Evolutionary conservation across 2,329 filamentous ascomycete genomes (phyloP), one percentile per base, ranked within the genome.

Genomic region (Scedosporium apiospermum): DNA sequence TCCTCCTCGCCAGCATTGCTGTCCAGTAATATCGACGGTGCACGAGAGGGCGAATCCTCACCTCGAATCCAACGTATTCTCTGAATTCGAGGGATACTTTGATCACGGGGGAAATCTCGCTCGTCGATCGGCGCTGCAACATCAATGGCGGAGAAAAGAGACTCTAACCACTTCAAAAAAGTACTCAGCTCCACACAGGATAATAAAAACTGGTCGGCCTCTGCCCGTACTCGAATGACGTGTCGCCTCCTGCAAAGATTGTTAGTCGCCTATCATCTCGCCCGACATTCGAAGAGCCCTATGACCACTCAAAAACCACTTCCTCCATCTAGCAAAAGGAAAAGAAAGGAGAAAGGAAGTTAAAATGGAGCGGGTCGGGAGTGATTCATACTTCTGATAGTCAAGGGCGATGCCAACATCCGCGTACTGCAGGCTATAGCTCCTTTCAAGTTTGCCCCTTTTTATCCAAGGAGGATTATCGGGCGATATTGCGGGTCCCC

Each of bases 331-430:
- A 7, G 30, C 6, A 34, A 34, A 34, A 34, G 6, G 6, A 53
- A 38, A 26, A 34, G 21, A 26, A 51, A 4, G 21, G 38, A 42
- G 26, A 34, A 44, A 21, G n/a, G 27, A 38, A 64, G 59, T 57
- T 46, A 57, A 34, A 34, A 34, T 58, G 60, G n/a, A 38, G 34
- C 23, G 4, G 49, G 18, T 34, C 23, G 23, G 51, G 14, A 18
- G 27, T 18, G 62, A 16, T 62, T 78, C 82, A 68, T 73, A 86
- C 81, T 90, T 89, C 68, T 82, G 80, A 70, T 89, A 88, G 72
- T 92, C 89, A 16, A 85, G 82, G 9, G 89, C 89, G 65, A 91
- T 82, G 10, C 89, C 89, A 23, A 88, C 84, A 72, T 92, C 89
- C 23, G 88, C 89, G 70, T 91, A 87, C 66, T 90, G 82, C 58